Evolutionary conservation across 192 early-diverging fungal species (phyloP).

Genomic region (Backusella parvicylindrica): DNA sequence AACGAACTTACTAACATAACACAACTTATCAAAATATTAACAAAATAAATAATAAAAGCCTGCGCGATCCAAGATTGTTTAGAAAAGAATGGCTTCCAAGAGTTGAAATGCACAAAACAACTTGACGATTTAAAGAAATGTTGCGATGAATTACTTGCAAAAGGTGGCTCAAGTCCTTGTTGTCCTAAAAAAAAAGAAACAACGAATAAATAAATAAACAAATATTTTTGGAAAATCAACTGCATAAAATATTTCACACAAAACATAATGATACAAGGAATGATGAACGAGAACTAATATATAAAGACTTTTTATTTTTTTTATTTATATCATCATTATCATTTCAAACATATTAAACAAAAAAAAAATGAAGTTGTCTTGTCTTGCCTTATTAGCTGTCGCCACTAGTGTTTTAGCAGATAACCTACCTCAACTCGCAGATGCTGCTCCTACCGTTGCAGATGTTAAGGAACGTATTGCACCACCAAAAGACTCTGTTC

Average conservation of each 20-base stretch:
- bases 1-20: background rate
- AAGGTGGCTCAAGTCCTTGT: background rate
- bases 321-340: background rate
- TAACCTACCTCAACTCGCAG: background rate
- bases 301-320: background rate
- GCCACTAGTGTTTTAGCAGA: background rate
- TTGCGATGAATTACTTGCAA: background rate
- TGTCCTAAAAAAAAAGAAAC: background rate
- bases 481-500: background rate
- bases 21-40: background rate
- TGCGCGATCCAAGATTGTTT: background rate
- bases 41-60: background rate
- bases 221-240: background rate
- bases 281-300: background rate
- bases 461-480: slow-evolving; percentile 19
- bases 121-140: background rate
- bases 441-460: background rate
- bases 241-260: background rate
- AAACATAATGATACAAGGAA: background rate
- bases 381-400: background rate
- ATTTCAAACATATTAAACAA: background rate
- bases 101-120: background rate
- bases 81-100: slow-evolving; percentile 2
- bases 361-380: slow-evolving; percentile 7
- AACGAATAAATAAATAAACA: background rate